Evolutionary conservation across 108 stramenopile species (phyloP).

Genomic region (Fragilaria crotonensis): DNA sequence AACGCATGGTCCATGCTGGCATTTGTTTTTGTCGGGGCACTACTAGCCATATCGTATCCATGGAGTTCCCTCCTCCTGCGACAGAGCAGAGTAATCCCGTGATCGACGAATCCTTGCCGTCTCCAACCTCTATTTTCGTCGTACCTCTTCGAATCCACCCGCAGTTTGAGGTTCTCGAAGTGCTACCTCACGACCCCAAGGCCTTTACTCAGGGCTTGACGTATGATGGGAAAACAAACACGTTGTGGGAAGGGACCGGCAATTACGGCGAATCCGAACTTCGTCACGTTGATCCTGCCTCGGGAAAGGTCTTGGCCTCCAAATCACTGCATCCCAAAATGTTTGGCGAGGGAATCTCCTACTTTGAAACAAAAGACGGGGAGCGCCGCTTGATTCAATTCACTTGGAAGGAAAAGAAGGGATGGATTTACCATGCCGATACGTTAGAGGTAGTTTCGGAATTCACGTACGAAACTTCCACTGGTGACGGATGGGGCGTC

Average conservation of each 20-base stretch:
- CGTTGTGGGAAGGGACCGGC: constrained; percentile 55
- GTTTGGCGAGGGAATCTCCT: constrained; percentile 71
- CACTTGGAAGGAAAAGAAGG: constrained; percentile 56
- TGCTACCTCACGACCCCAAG: constrained; percentile 32
- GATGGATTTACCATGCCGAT: constrained; percentile 45
- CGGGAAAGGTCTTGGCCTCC: constrained; percentile 19
- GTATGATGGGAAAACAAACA: constrained; percentile 19
- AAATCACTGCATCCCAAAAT: constrained; percentile 20
- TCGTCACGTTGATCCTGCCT: constrained; percentile 33
- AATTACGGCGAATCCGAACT: constrained; percentile 43
- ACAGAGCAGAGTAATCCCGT: too few species aligned
- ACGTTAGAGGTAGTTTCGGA: constrained; percentile 22
- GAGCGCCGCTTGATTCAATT: constrained; percentile 57
- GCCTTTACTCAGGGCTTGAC: constrained; percentile 69
- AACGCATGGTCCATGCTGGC: too few species aligned
- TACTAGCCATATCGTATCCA: too few species aligned
- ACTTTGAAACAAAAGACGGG: constrained; percentile 23
- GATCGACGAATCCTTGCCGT: too few species aligned
- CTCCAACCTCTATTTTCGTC: too few species aligned
- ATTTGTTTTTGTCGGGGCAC: too few species aligned
- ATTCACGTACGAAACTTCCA: constrained; percentile 37
- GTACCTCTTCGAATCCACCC: constrained; percentile 1
- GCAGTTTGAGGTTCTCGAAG: constrained; percentile 14
- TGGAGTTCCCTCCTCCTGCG: too few species aligned
- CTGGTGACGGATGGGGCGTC: constrained; percentile 78